phyloP scores from a whole-genome alignment of 2,329 filamentous ascomycete species.

The Colletotrichum salicis region DNA sequence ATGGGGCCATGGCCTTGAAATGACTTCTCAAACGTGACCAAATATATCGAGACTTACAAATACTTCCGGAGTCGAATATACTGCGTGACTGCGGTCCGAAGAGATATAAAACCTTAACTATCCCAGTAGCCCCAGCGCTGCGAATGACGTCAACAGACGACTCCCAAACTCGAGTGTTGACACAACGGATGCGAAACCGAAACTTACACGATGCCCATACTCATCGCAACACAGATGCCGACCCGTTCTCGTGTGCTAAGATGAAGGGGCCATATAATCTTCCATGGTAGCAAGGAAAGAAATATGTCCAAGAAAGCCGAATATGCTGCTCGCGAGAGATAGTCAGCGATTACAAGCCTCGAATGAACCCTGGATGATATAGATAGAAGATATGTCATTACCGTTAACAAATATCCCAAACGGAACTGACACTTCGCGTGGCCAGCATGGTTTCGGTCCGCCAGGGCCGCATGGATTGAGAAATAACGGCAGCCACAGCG shows the following conservation, averaged over 20 bases:
- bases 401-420: not conserved
- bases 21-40: not conserved
- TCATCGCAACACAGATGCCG: not conserved
- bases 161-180: fast-evolving
- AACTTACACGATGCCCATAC: not conserved
- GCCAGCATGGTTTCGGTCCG: not conserved
- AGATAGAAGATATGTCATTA: not conserved
- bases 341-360: not conserved
- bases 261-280: not conserved
- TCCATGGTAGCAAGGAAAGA: not conserved
- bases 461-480: not conserved
- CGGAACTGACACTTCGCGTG: not conserved
- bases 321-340: not conserved
- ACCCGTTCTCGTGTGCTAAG: not conserved
- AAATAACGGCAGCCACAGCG: not conserved
- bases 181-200: too few relatives aligned
- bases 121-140: not conserved
- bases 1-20: not conserved
- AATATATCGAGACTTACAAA: not conserved
- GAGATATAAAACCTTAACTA: not conserved
- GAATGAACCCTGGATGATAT: too few relatives aligned
- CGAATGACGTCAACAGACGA: not conserved
- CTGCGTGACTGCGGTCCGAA: not conserved
- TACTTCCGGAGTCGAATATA: not conserved
- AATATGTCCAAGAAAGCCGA: not conserved